A percentile compares a stretch with the other conserved stretches of the same genome.
These are phyloP conservation scores for Artemisia annua DNA, from an alignment of 129 eudicot species.

Conservation along the genomic window DNA sequence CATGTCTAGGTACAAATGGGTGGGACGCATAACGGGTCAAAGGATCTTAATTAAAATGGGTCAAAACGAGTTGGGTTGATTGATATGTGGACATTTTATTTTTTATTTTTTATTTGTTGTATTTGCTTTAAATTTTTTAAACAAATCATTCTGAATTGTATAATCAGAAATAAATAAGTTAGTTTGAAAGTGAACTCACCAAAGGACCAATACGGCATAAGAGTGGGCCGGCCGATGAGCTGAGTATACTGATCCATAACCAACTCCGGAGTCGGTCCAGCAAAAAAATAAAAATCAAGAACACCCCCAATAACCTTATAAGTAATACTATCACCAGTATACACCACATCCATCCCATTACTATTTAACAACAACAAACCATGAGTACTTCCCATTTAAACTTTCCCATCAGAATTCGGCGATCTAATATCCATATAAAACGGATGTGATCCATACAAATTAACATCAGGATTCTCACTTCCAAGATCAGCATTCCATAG, in stretches of 20 bases:
- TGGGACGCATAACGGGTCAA: too few relatives aligned
- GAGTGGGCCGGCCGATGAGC: slow-evolving; percentile 77
- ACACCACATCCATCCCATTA: slow-evolving; percentile 85
- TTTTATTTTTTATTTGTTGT: too few relatives aligned
- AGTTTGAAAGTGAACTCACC: slow-evolving; percentile 41
- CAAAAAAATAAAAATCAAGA: slow-evolving; percentile 68
- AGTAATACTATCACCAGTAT: slow-evolving; percentile 66
- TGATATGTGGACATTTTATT: too few relatives aligned
- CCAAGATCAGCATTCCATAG: slow-evolving; percentile 76
- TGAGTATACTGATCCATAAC: slow-evolving; percentile 86
- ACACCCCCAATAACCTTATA: slow-evolving; percentile 90
- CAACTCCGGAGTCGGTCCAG: slow-evolving; percentile 65
- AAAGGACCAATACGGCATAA: slow-evolving; percentile 94
- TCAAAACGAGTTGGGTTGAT: too few relatives aligned
- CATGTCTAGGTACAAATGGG: neutral
- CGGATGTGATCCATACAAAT: slow-evolving; percentile 87
- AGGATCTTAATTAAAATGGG: too few relatives aligned
- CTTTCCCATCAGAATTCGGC: slow-evolving; percentile 35
- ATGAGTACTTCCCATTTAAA: slow-evolving; percentile 52
- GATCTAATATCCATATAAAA: slow-evolving; percentile 82
- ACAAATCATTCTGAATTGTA: too few relatives aligned
- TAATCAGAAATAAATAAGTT: neutral
- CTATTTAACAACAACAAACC: slow-evolving; percentile 84
- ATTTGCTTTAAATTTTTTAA: too few relatives aligned
- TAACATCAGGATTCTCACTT: slow-evolving; percentile 52